Percentiles rank a stretch among this genome's conserved stretches.
These are phyloP conservation scores for Mitragyna speciosa DNA, from an alignment of 257 asterid genomes.

Conservation along the genomic window DNA sequence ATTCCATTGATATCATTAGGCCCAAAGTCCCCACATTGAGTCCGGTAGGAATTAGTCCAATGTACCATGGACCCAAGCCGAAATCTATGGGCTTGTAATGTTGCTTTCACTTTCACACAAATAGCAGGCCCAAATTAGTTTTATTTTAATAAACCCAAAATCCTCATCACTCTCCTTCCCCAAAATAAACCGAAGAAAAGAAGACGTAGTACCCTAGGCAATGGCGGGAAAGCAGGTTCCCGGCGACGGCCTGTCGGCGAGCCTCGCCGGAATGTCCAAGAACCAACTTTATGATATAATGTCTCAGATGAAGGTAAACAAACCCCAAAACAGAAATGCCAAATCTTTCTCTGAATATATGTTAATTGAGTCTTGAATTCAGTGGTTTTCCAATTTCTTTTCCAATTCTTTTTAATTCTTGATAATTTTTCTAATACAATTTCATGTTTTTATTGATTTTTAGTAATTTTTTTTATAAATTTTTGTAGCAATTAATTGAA, in stretches of 20 bases:
- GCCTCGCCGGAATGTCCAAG: slow-evolving; percentile 89
- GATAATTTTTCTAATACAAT: not conserved
- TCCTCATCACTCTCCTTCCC: not conserved
- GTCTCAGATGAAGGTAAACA: slow-evolving; percentile 87
- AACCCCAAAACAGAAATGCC: not conserved
- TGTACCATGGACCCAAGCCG: not conserved
- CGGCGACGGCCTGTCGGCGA: slow-evolving; percentile 66
- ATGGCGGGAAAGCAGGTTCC: slow-evolving; percentile 83
- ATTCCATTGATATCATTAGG: not conserved
- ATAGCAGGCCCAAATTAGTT: not conserved
- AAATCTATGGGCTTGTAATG: not conserved
- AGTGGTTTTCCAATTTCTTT: not conserved
- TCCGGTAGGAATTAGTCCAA: not conserved
- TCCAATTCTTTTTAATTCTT: too few relatives aligned
- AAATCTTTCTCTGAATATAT: not conserved
- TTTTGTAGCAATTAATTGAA: slow-evolving; percentile 66
- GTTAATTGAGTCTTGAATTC: slow-evolving; percentile 2
- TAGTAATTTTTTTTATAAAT: not conserved
- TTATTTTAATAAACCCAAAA: not conserved
- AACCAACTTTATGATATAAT: slow-evolving; percentile 81
- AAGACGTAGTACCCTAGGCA: not conserved
- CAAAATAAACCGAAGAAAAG: not conserved
- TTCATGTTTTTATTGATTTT: not conserved
- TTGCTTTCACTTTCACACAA: not conserved
- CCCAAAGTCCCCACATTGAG: not conserved